Conservation (phyloP, 768 basidiomycete species). For the Mycena alexandri region DNA sequence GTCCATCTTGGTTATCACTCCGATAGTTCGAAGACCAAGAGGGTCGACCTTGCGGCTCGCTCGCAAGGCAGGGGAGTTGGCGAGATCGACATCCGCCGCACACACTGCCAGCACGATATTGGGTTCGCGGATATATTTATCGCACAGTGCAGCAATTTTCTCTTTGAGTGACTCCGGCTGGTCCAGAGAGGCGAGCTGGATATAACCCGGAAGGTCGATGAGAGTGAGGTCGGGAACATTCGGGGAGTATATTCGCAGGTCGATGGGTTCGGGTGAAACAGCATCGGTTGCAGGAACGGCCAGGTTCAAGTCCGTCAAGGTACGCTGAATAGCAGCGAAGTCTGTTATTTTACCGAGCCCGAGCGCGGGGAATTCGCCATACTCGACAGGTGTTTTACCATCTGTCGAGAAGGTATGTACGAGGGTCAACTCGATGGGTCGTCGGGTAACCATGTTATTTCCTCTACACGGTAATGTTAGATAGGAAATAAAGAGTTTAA, state of each 20-base stretch:
- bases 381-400: slow-evolving; percentile 74
- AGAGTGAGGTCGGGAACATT: slow-evolving; percentile 97
- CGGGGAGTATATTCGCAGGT: slow-evolving; percentile 96
- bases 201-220: slow-evolving; percentile 97
- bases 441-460: slow-evolving; percentile 98
- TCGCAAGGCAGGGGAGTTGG: slow-evolving; percentile 95
- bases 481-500: slow-evolving; percentile 11
- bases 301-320: slow-evolving; percentile 93
- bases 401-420: slow-evolving; percentile 85
- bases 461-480: slow-evolving; percentile 68
- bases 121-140: slow-evolving; percentile 99
- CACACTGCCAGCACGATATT: slow-evolving; percentile 99
- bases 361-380: slow-evolving; percentile 94
- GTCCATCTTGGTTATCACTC: slow-evolving; percentile 99
- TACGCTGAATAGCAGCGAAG: slow-evolving; percentile 93
- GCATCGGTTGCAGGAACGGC: slow-evolving; percentile 92
- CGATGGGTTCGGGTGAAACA: slow-evolving; percentile 95
- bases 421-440: slow-evolving; percentile 97
- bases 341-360: slow-evolving; percentile 91
- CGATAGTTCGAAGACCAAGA: slow-evolving; percentile 93
- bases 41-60: slow-evolving; percentile 96
- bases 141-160: slow-evolving; percentile 90
- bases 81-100: slow-evolving; percentile 97
- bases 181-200: slow-evolving; percentile 94
- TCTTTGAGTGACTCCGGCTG: slow-evolving; percentile 96